Percentiles rank a stretch among this genome's conserved stretches.
phyloP scores from a whole-genome alignment of 208 protist species.

The Leishmania lainsoni region DNA sequence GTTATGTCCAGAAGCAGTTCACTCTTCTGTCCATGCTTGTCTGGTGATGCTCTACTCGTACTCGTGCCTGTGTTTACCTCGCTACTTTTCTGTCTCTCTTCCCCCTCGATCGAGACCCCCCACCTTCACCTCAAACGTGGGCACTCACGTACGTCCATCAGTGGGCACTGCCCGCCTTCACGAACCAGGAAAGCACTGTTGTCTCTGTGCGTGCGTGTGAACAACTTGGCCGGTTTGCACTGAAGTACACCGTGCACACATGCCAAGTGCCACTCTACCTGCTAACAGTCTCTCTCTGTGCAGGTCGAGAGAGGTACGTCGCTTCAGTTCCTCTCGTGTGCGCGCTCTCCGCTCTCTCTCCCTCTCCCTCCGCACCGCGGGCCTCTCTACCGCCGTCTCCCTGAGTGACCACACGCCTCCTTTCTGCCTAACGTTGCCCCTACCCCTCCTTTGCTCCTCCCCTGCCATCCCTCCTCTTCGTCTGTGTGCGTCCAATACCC shows the following conservation, averaged over 20 bases:
- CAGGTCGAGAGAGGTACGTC: background rate
- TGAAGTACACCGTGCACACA: background rate
- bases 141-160: background rate
- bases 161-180: background rate
- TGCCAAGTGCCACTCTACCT: background rate
- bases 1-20: background rate
- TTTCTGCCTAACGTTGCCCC: no score
- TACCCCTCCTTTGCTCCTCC: background rate
- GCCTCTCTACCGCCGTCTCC: no score
- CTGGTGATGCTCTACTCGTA: background rate
- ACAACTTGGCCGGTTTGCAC: background rate
- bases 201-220: background rate
- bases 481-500: background rate
- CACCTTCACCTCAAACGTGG: background rate
- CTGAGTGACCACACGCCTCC: no score
- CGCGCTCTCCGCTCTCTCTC: no score
- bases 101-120: background rate
- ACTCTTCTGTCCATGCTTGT: background rate
- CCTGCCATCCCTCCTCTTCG: background rate
- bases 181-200: background rate
- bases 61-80: background rate
- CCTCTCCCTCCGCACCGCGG: background rate
- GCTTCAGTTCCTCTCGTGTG: background rate
- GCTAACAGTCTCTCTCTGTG: background rate
- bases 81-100: background rate